phyloP scores from a whole-genome alignment of 2,329 filamentous ascomycete species.

The Ceratocystis ficicola region DNA sequence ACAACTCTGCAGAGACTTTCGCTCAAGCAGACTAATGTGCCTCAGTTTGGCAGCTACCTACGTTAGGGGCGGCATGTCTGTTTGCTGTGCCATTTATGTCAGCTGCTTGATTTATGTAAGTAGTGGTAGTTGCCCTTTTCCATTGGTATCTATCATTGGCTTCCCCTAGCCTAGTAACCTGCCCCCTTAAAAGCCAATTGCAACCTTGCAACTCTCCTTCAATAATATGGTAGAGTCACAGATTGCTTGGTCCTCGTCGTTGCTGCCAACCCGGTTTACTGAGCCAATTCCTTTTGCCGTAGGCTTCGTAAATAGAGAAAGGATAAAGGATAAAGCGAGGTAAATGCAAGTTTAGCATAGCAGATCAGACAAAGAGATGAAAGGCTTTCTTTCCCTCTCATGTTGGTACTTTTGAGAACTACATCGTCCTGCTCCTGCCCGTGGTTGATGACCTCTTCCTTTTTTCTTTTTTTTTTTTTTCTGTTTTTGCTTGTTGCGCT shows the following conservation, averaged over 20 bases:
- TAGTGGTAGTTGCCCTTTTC: conserved; percentile 3
- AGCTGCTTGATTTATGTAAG: not conserved
- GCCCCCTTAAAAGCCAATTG: conserved; percentile 12
- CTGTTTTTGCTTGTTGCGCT: not conserved
- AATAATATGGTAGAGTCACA: not conserved
- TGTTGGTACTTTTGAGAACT: too few relatives aligned
- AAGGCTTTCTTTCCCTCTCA: too few relatives aligned
- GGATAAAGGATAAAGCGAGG: too few relatives aligned
- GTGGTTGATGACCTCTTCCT: not conserved
- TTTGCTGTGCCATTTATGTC: not conserved
- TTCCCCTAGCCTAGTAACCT: not conserved
- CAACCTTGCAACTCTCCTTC: conserved; percentile 9
- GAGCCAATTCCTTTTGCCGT: too few relatives aligned
- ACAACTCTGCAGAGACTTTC: not conserved
- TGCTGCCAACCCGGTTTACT: not conserved
- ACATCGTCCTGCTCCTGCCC: not conserved
- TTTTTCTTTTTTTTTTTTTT: not conserved
- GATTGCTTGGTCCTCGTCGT: not conserved
- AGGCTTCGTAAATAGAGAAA: too few relatives aligned
- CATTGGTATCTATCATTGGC: not conserved
- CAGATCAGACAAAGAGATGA: too few relatives aligned
- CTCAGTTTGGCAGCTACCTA: not conserved
- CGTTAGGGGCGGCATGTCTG: not conserved
- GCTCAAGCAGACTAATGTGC: not conserved
- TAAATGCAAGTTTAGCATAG: too few relatives aligned